Evolutionary conservation across 352 stramenopile genomes (phyloP).

Genomic region (Detonula confervacea): DNA sequence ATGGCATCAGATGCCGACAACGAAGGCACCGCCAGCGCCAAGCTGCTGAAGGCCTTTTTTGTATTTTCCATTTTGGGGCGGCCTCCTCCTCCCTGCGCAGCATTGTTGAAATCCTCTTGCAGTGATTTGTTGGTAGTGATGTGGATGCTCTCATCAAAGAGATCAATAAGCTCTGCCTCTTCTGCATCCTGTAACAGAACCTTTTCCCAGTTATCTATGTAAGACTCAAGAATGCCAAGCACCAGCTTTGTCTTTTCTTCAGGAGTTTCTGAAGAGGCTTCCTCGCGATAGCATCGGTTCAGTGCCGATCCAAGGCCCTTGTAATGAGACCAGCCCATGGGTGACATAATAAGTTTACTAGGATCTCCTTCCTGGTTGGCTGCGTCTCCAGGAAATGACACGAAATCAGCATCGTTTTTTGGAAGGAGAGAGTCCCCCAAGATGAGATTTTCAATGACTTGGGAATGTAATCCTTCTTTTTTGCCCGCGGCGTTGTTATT

Average conservation of each 20-base stretch:
- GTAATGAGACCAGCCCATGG: conserved; percentile 68
- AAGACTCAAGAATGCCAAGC: conserved; percentile 67
- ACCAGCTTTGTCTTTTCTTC: conserved; percentile 55
- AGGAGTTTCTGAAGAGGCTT: conserved; percentile 16
- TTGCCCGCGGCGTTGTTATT: conserved; percentile 22
- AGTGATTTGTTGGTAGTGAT: conserved; percentile 41
- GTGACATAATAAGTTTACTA: conserved; percentile 34
- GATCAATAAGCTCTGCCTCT: conserved; percentile 79
- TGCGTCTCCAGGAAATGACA: conserved; percentile 55
- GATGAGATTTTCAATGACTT: conserved; percentile 80
- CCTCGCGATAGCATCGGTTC: conserved; percentile 55
- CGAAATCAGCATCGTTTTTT: conserved; percentile 64
- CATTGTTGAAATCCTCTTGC: conserved; percentile 32
- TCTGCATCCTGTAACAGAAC: conserved; percentile 64
- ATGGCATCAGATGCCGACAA: conserved; percentile 78
- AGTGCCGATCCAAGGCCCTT: conserved; percentile 61
- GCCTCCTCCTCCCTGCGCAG: too few species aligned
- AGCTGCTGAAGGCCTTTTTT: too few species aligned
- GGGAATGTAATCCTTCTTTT: conserved; percentile 54
- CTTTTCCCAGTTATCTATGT: conserved; percentile 83
- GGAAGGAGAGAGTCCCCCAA: conserved; percentile 68
- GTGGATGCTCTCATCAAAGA: conserved; percentile 78
- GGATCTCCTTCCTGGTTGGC: conserved; percentile 23
- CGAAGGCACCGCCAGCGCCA: not conserved
- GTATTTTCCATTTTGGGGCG: too few species aligned